Base-by-base conservation (phyloP, 805 yeast genomes). In the Candida pseudofarinosa region DNA sequence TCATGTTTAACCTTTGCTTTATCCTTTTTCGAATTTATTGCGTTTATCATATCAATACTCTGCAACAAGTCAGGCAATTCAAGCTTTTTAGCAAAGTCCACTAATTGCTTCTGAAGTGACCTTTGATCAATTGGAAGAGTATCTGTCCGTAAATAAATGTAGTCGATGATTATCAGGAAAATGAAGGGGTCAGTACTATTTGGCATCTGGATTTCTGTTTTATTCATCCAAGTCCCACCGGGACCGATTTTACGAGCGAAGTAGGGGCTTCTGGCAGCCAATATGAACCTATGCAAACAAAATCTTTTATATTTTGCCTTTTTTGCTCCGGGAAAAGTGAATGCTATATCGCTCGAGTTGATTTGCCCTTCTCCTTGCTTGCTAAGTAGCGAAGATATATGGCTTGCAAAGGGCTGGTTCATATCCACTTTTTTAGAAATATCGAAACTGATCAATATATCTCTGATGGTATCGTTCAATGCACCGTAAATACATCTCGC, bases 401-500 rank as follows among this genome's bases (percentile, higher is more conserved):
- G 88, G 2, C 82, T 71, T 1, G 87, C 85, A 66, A 84, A 86
- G 1, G 93, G 91, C 55, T 83, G 85, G 12, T 72, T 68, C 12
- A 71, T 60, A 57, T 85, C 89, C 13, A 81, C 82, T 0, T 81
- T 78, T 52, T 82, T 85, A 4, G 86, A 76, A 35, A 85, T 75
- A 55, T 84, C 89, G 55, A 71, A 81, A 33, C 77, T 69, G 15
- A 81, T 54, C 40, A 86, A 60, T 16, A 83, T 57, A 33, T 75
- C 73, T 37, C 89, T 61, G 19, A 86, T 86, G 3, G 67, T 58
- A 54, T 84, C 88, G 14, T 75, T 86, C 43, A 86, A 61, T 0
- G 95, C 93, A 2, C 90, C 93, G 54, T 86, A 85, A 2, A 85
- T 71, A 50, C 91, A 85, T 35, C 72, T 70, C 10, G 83, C 87